Evolutionary conservation across 1,139 yeast genomes (phyloP).

Genomic region (Saccharomyces hybrid): DNA sequence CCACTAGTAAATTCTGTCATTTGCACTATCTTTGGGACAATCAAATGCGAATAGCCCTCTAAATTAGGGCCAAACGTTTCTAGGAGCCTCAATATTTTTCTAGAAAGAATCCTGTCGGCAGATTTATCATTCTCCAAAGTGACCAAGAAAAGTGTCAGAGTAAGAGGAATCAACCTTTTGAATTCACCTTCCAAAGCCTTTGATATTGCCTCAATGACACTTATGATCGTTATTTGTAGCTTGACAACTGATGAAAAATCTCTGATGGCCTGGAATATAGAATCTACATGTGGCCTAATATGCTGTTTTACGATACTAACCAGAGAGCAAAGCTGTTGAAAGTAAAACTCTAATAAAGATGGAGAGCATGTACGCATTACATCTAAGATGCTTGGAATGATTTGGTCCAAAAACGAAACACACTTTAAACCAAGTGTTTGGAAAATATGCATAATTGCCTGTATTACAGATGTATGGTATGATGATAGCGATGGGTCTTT

Average conservation of each 20-base stretch:
- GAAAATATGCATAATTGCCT: conserved; percentile 85
- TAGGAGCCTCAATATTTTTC: conserved; percentile 77
- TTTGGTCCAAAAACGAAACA: conserved; percentile 77
- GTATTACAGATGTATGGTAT: conserved; percentile 86
- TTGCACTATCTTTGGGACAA: conserved; percentile 76
- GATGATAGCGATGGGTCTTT: conserved; percentile 78
- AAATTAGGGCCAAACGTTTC: conserved; percentile 85
- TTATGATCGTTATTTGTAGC: conserved; percentile 71
- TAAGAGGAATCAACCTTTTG: conserved; percentile 70
- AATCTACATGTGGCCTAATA: conserved; percentile 72
- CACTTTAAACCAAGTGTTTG: conserved; percentile 84
- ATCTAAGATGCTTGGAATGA: conserved; percentile 77
- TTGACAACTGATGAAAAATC: conserved; percentile 65
- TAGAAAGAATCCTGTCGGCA: conserved; percentile 54
- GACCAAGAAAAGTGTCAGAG: conserved; percentile 66
- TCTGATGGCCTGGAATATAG: conserved; percentile 65
- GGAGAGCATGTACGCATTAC: conserved; percentile 84
- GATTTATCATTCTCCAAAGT: conserved; percentile 75
- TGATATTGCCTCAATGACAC: conserved; percentile 77
- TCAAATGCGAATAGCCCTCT: conserved; percentile 81
- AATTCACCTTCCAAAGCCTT: conserved; percentile 89
- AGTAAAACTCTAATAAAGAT: conserved; percentile 77
- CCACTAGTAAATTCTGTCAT: conserved; percentile 66
- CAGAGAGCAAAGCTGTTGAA: conserved; percentile 78
- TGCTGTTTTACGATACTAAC: conserved; percentile 83